phyloP scores from a whole-genome alignment of 331 rosid species.

The Erythrophleum ivorense region DNA sequence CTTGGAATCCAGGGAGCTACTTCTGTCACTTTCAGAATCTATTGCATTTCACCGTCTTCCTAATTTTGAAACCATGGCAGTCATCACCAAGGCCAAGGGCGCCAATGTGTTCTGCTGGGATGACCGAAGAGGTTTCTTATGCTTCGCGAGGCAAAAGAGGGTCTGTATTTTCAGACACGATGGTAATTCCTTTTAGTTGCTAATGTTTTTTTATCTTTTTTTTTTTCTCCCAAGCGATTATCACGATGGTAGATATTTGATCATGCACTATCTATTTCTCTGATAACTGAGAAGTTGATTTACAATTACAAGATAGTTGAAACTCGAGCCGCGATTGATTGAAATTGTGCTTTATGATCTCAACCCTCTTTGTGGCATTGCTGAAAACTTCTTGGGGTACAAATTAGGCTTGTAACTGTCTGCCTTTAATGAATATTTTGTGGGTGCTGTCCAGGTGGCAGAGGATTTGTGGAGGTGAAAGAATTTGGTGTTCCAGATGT shows the following conservation, averaged over 20 bases:
- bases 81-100: constrained; percentile 95
- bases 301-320: neutral
- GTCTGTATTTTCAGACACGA: constrained; percentile 91
- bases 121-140: constrained; percentile 80
- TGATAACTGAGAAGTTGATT: neutral
- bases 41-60: constrained; percentile 88
- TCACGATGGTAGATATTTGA: neutral
- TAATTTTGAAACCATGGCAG: constrained; percentile 81
- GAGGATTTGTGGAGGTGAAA: constrained; percentile 98
- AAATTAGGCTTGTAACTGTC: neutral
- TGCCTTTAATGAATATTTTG: constrained; percentile 10
- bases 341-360: neutral
- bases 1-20: constrained; percentile 75
- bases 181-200: constrained; percentile 54
- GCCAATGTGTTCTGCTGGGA: constrained; percentile 91
- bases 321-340: neutral
- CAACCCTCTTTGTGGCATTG: neutral
- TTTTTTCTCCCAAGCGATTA: neutral
- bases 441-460: constrained; percentile 64
- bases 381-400: neutral
- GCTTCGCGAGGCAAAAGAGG: constrained; percentile 89
- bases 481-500: constrained; percentile 83
- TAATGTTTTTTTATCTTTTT: neutral
- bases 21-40: constrained; percentile 87
- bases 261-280: neutral